phyloP scores from a whole-genome alignment of 129 eudicot species.

The Tagetes patula region DNA sequence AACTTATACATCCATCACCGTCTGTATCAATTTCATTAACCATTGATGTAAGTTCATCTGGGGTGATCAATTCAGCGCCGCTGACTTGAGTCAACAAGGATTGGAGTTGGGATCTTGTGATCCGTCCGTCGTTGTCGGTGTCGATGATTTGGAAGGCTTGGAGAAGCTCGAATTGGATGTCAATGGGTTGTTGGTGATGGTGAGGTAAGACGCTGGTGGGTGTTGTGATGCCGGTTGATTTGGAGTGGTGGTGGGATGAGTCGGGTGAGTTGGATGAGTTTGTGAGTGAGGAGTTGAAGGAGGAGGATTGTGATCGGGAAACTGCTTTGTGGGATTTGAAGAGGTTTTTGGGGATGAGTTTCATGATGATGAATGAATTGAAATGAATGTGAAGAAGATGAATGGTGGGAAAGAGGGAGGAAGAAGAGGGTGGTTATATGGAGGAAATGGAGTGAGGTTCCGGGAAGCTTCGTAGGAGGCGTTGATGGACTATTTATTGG shows the following conservation, averaged over 20 bases:
- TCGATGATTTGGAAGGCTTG: conserved; percentile 72
- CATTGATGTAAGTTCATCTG: conserved; percentile 58
- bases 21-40: conserved; percentile 55
- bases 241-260: conserved; percentile 23
- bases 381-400: conserved; percentile 14
- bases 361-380: background rate
- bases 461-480: conserved; percentile 56
- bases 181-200: conserved; percentile 32
- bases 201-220: conserved; percentile 60
- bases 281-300: conserved; percentile 49
- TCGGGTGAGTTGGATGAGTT: conserved; percentile 45
- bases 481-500: conserved; percentile 24
- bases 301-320: conserved; percentile 52
- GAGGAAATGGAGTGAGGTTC: conserved; percentile 59
- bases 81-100: conserved; percentile 48
- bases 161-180: conserved; percentile 27
- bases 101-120: conserved; percentile 46
- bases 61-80: conserved; percentile 29
- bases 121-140: conserved; percentile 61
- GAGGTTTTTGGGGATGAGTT: conserved; percentile 41
- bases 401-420: conserved; percentile 49
- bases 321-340: conserved; percentile 23
- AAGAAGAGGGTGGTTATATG: conserved; percentile 55
- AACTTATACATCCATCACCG: conserved; percentile 76
- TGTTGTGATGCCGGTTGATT: conserved; percentile 37